Evolutionary conservation across 306 rosid species (phyloP), one percentile per base, ranked within the genome.

Genomic region (Vigna nakashimae): DNA sequence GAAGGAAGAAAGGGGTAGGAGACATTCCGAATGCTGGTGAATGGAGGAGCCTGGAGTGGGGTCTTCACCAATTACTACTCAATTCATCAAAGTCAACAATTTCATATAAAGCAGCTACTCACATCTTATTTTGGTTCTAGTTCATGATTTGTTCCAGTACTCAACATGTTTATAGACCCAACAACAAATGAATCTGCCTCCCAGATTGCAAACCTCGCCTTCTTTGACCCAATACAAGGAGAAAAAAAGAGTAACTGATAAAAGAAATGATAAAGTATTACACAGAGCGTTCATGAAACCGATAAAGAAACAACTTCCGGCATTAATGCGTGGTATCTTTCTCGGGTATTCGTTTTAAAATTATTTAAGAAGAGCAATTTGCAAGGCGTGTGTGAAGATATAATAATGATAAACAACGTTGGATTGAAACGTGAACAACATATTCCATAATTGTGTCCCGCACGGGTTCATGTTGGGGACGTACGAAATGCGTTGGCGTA

Each of bases 11-110:
- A 26, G 28, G 3, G 3, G 3, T 26, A 26, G 28, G 34, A 30
- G 80, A 80, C 80, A 77, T 84, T 84, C 70, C 18, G 46, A 77
- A 76, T 65, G 72, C 45, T 18, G 70, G 76, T 75, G 53, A 50
- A 65, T 14, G 60, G 70, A 71, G 68, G 66, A 45, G 62, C 18
- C 18, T 6, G 1, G 52, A 73, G 74, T 69, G 79, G 79, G 84
- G n/a, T 73, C 84, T 28, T 76, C 3, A 64, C 43, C 34, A 62
- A 71, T 32, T 20, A 20, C 22, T 20, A 20, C 22, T 20, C 22
- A 0, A 20, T 20, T 20, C 22, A 20, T 20, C 22, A 20, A 20
- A 20, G 22, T 20, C 22, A 20, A 20, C 22, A 20, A 20, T 20
- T 20, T 20, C 22, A 20, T 20, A 20, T 20, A 20, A 20, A 20